These are phyloP conservation scores for Auricularia auricula-judae DNA, from an alignment of 768 basidiomycete genomes.

Conservation along the genomic window DNA sequence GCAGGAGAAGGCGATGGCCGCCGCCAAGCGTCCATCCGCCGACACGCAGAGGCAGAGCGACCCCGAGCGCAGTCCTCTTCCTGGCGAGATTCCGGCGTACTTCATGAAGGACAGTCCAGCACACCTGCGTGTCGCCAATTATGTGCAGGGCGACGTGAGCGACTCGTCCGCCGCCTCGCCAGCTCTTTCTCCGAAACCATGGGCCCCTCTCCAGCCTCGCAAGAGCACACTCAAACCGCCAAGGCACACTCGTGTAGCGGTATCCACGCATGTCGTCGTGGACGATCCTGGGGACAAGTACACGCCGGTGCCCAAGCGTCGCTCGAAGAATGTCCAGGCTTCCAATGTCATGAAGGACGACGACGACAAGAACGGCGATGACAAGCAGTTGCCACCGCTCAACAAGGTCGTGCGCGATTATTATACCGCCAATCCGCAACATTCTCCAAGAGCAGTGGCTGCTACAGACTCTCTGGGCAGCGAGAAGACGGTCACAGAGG, in stretches of 20 bases:
- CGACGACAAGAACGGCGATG: neutral
- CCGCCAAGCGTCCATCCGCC: neutral
- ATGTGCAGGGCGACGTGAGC: neutral
- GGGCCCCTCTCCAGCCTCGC: neutral
- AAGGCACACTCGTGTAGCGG: neutral
- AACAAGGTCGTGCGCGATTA: neutral
- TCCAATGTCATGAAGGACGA: neutral
- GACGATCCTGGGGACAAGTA: neutral
- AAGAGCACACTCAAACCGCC: neutral
- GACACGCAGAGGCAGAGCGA: neutral
- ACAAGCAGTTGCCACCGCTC: neutral
- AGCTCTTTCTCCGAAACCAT: neutral
- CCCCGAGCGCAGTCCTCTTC: neutral
- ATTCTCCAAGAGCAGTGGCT: neutral
- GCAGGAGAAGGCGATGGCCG: neutral
- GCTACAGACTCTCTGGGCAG: too few relatives aligned
- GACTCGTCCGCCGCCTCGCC: neutral
- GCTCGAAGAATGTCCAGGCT: neutral
- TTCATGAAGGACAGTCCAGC: neutral
- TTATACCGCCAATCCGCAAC: neutral
- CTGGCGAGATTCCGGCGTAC: neutral
- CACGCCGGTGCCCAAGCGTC: neutral
- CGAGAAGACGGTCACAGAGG: neutral
- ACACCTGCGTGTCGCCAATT: neutral
- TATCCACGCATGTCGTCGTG: too few relatives aligned